These are phyloP conservation scores for Neurospora hispaniola DNA, from an alignment of 495 filamentous ascomycete genomes.

Conservation along the genomic window DNA sequence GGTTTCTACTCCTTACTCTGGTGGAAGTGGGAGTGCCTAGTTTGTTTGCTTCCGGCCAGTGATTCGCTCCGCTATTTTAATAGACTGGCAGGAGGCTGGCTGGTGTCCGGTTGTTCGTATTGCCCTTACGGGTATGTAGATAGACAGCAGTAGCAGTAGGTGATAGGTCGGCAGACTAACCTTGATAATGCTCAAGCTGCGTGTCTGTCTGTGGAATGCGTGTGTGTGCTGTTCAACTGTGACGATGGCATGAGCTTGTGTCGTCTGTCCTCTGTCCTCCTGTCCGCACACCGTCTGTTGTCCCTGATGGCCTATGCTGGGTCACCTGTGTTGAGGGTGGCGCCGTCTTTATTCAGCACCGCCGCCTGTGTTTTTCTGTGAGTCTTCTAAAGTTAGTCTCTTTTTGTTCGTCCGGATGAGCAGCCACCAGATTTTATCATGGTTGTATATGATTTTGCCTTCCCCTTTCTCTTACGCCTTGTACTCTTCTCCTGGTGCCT, in stretches of 20 bases:
- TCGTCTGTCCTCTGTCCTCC: background rate
- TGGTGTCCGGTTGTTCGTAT: background rate
- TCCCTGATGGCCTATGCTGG: background rate
- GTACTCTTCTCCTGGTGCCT: background rate
- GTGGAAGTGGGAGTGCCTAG: background rate
- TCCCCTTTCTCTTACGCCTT: background rate
- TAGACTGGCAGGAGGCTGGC: background rate
- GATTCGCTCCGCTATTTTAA: background rate
- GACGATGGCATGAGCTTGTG: background rate
- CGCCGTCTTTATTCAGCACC: background rate
- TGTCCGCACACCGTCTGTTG: background rate
- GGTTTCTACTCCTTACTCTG: background rate
- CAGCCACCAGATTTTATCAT: background rate
- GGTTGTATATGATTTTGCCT: background rate
- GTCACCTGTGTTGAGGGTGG: background rate
- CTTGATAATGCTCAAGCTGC: background rate
- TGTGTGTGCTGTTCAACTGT: background rate
- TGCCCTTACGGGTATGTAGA: background rate
- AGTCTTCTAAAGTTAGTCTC: background rate
- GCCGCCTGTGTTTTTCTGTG: background rate
- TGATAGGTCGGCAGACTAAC: background rate
- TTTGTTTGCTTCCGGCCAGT: background rate
- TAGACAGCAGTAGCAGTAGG: background rate
- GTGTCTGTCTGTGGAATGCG: background rate
- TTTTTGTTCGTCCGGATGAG: background rate